phyloP scores from a whole-genome alignment of 192 early-diverging fungal species.

The Phlyctochytrium bullatum region DNA sequence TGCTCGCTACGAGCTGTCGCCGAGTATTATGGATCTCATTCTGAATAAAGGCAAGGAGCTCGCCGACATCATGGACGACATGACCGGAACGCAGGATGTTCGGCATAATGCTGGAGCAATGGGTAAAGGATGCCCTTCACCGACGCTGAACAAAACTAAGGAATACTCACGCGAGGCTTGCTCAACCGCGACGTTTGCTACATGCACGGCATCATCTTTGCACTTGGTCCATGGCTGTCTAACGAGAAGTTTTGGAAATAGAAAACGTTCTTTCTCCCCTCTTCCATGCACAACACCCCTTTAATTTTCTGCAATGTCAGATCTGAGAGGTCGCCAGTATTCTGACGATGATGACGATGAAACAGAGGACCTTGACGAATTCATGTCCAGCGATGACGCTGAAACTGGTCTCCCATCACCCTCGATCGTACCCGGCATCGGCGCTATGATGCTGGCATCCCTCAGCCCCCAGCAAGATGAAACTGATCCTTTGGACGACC shows the following conservation, averaged over 20 bases:
- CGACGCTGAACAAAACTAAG: not conserved
- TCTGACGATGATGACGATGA: not conserved
- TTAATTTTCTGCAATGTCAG: no score
- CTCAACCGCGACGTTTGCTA: conserved; percentile 29
- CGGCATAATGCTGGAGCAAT: conserved; percentile 26
- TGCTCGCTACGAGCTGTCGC: conserved; percentile 34
- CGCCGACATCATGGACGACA: conserved; percentile 30
- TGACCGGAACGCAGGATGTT: conserved; percentile 26
- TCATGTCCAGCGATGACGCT: not conserved
- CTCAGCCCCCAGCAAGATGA: not conserved
- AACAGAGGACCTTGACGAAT: no score
- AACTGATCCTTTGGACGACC: not conserved
- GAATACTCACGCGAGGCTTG: conserved; percentile 28
- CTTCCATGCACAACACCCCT: no score
- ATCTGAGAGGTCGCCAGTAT: no score
- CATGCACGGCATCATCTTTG: conserved; percentile 33
- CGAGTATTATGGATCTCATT: conserved; percentile 28
- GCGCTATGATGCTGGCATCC: not conserved
- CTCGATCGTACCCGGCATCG: not conserved
- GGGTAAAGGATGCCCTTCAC: conserved; percentile 13
- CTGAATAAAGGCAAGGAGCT: conserved; percentile 23
- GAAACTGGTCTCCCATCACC: not conserved
- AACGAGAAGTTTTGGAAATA: no score
- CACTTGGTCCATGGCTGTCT: conserved; percentile 26
- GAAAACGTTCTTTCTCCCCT: no score